A percentile compares a stretch with the other conserved stretches of the same genome.
Evolutionary conservation across 768 basidiomycete species (phyloP).

Genomic region (Dacryopinax primogenitus): DNA sequence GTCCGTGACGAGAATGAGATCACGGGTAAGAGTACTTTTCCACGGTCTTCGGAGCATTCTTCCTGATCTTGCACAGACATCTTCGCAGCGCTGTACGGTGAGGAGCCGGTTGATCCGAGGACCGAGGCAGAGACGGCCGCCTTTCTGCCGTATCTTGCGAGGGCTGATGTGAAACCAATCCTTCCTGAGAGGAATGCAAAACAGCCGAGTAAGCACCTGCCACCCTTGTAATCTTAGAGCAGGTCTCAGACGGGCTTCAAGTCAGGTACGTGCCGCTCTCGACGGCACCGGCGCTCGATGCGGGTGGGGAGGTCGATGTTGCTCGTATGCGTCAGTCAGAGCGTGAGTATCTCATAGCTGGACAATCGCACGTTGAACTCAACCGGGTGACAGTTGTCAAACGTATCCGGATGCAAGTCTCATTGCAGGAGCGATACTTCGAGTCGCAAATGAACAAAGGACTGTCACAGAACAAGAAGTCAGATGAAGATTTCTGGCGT

Average conservation of each 20-base stretch:
- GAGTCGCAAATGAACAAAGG: constrained; percentile 2
- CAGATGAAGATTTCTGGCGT: background rate
- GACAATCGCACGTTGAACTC: background rate
- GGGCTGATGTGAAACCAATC: background rate
- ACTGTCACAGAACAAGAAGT: constrained; percentile 1
- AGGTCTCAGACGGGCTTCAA: background rate
- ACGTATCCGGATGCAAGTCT: background rate
- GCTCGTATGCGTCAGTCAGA: constrained; percentile 4
- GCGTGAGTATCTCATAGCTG: constrained; percentile 2
- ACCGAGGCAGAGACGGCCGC: background rate
- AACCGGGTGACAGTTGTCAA: background rate
- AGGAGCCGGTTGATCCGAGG: background rate
- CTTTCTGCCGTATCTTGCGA: background rate
- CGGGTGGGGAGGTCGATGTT: background rate
- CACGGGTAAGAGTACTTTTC: background rate
- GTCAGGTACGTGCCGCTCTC: constrained; percentile 2
- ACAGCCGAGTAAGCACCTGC: background rate
- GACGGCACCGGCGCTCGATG: background rate
- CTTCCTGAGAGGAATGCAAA: background rate
- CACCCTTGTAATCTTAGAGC: background rate
- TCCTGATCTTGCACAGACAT: background rate
- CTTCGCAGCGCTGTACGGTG: background rate
- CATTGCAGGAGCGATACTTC: background rate
- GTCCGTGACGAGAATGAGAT: background rate
- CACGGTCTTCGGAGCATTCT: background rate